Base-by-base conservation (phyloP, 2,329 filamentous ascomycete species). In the Botrytis cinerea region DNA sequence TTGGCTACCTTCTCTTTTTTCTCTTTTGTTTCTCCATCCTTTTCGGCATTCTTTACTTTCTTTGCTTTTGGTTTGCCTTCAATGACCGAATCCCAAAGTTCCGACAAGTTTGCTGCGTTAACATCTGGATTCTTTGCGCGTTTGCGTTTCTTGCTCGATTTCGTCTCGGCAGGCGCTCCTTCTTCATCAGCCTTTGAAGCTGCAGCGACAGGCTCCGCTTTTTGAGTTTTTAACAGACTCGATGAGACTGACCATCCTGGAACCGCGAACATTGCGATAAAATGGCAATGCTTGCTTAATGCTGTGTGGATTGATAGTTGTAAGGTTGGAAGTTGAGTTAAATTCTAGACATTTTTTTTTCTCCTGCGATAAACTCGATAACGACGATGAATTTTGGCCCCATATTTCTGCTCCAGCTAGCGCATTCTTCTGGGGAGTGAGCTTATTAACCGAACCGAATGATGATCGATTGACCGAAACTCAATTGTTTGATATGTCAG, bases 231-330 rank as follows among this genome's bases (percentile, higher is more conserved):
- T 76, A 97, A 88, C 70, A 84, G 85, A 77, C 90, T 88, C 75
- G 91, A 87, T 73, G 93, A 89, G 51, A 98, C 87, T 57, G 93
- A 93, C 95, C 95, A 98, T 78, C 96, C 96, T 80, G 93, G 93
- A 45, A 98, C 95, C 16, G 94, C 91, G 82, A 98, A 98, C 95
- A 98, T 95, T 45, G 35, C 77, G 45, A 12, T 43, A 14, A 20
- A 28, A 25, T 20, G 7, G n/a, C 64, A 73, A 66, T 45, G 35
- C 5, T 20, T 51, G 35, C 22, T n/a, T 40, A 18, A 38, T 35
- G 63, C 54, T 25, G 59, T 46, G 32, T 22, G 48, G 25, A 38
- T 43, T 68, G 66, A n/a, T 40, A 67, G 28, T 1, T 40, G 48
- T 67, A n/a, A 64, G 32, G 62, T 68, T 25, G 28, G 3, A 8